Base-by-base conservation (phyloP, 345 rosid species). In the Boechera retrofracta region DNA sequence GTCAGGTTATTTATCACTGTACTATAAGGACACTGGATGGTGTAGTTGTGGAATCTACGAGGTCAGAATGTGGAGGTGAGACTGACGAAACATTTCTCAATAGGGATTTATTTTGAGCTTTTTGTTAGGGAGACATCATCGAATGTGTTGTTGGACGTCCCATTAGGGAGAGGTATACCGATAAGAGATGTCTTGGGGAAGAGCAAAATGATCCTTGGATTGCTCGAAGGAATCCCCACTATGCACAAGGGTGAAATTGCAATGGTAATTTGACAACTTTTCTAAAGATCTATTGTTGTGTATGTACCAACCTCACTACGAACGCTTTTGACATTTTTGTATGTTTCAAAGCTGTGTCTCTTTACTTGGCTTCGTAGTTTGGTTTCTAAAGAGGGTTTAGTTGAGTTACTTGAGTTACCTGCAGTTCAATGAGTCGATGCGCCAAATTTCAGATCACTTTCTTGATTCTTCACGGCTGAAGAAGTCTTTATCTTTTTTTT, bases 1-100 rank as follows among this genome's bases (percentile, higher is more conserved):
- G 64, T 66, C 77, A 95, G 99, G 89, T 91, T 38, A 81, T 85
- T 29, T 92, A 91, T 82, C 97, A 95, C 67, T 88, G 96, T 72
- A 91, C 97, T 6, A 87, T 95, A 66, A 79, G 97, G 75, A 95
- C 99, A 12, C 73, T 89, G 39, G 94, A 89, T 53, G 99, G 96
- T 65, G 89, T 91, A 64, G 83, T 87, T 31, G 97, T 95, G 39
- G 81, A 92, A 82, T 89, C 98, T 4, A 89, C 91, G 7, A 86
- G 83, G 80, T 82, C 81, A 10, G 98, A 91, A 69, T 76, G 77
- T 78, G 98, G 97, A 86, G 99, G 98, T 94, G 75, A 82, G 82
- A 63, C 68, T 31, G 26, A 78, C 0, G 24, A 75, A 71, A 45
- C 41, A 10, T 36, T 64, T 51, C n/a, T 29, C 9, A 5, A 36